Evolutionary conservation across 371 early-diverging fungal species (phyloP).

Genomic region (Amoeboaphelidium protococcarum): DNA sequence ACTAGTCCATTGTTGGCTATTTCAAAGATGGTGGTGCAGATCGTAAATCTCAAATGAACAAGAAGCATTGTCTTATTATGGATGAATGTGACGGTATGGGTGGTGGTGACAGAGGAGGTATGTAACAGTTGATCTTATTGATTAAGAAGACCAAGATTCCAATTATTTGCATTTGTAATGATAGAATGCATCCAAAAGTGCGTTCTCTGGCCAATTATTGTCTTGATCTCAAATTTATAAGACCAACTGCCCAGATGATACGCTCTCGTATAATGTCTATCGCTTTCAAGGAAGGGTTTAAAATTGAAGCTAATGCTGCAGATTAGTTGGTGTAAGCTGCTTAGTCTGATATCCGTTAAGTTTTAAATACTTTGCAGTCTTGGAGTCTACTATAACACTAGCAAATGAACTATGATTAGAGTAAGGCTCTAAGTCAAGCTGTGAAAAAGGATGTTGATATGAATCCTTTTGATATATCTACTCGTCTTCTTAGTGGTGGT

Average conservation of each 20-base stretch:
- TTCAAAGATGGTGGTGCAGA: slow-evolving; percentile 18
- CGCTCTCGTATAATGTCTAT: slow-evolving; percentile 54
- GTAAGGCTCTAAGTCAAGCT: slow-evolving; percentile 24
- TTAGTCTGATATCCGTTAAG: slow-evolving; percentile 91
- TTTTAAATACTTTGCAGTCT: slow-evolving; percentile 77
- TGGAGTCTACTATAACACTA: slow-evolving; percentile 36
- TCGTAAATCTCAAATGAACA: slow-evolving; percentile 2
- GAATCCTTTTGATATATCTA: slow-evolving; percentile 61
- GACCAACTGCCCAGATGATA: slow-evolving; percentile 33
- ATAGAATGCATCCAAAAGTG: slow-evolving; percentile 69
- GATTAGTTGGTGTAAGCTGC: slow-evolving; percentile 60
- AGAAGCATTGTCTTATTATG: slow-evolving; percentile 58
- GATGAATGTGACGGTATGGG: slow-evolving; percentile 99
- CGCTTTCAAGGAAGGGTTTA: slow-evolving; percentile 45
- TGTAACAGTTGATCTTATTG: slow-evolving; percentile 60
- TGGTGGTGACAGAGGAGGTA: slow-evolving; percentile 93
- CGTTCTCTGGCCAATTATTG: slow-evolving; percentile 67
- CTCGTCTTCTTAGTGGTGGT: slow-evolving; percentile 26
- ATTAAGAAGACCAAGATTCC: slow-evolving; percentile 83
- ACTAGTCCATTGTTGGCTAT: slow-evolving; percentile 12
- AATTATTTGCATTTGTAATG: slow-evolving; percentile 98
- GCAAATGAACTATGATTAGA: slow-evolving; percentile 48
- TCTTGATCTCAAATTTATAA: slow-evolving; percentile 55
- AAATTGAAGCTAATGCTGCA: slow-evolving; percentile 48
- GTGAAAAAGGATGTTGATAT: slow-evolving; percentile 50